Evolutionary conservation across 306 rosid species (phyloP).

Genomic region (Castanea mollissima): DNA sequence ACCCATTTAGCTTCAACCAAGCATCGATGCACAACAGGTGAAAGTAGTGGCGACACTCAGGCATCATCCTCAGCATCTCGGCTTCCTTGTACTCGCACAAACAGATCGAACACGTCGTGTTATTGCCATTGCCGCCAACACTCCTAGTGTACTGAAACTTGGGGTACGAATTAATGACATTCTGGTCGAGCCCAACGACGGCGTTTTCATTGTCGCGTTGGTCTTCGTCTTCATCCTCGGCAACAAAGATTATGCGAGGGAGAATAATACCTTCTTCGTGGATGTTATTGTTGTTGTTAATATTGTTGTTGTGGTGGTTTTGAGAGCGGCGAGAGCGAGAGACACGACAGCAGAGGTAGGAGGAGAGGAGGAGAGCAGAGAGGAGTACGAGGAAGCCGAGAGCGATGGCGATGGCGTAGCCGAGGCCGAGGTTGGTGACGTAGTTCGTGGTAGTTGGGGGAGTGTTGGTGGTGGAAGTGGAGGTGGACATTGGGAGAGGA

Average conservation of each 20-base stretch:
- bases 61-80: constrained; percentile 98
- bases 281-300: background rate
- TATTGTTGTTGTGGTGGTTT: background rate
- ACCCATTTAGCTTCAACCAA: constrained; percentile 89
- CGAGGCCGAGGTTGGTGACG: constrained; percentile 60
- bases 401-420: constrained; percentile 76
- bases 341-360: constrained; percentile 52
- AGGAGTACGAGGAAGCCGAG: constrained; percentile 64
- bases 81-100: constrained; percentile 74
- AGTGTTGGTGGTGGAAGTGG: background rate
- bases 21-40: constrained; percentile 82
- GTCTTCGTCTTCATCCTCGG: constrained; percentile 56
- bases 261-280: constrained; percentile 53
- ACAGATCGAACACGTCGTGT: constrained; percentile 69
- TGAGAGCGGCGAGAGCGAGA: constrained; percentile 30
- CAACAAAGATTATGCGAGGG: constrained; percentile 75
- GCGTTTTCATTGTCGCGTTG: constrained; percentile 23
- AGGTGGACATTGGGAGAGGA: constrained; percentile 27
- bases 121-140: constrained; percentile 9
- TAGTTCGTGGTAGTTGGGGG: constrained; percentile 23
- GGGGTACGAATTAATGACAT: constrained; percentile 78
- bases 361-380: constrained; percentile 49
- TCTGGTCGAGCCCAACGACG: constrained; percentile 56
- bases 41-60: constrained; percentile 80
- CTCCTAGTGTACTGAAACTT: constrained; percentile 42